Percentiles rank a stretch among this genome's conserved stretches.
These are phyloP conservation scores for Lactifluus piperatus DNA, from an alignment of 768 basidiomycete species.

Conservation along the genomic window DNA sequence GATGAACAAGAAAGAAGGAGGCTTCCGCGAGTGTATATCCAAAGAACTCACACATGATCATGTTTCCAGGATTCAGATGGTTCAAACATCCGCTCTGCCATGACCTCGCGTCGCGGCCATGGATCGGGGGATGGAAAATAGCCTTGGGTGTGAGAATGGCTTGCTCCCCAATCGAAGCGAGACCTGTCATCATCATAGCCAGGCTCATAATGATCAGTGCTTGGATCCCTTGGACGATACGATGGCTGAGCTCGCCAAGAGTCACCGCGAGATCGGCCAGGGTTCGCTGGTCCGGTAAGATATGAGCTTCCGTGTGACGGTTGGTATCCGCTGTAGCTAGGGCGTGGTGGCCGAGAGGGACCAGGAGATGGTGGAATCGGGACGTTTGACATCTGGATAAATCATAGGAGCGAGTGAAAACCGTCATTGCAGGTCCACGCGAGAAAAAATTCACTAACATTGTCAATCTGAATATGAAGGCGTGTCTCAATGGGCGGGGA, in stretches of 20 bases:
- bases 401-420: slow-evolving; percentile 12
- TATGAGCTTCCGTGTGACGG: slow-evolving; percentile 33
- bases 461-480: neutral
- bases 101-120: slow-evolving; percentile 28
- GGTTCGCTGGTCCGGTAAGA: slow-evolving; percentile 33
- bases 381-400: slow-evolving; percentile 17
- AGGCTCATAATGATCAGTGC: slow-evolving; percentile 11
- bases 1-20: slow-evolving; percentile 6
- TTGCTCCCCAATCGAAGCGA: slow-evolving; percentile 4
- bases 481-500: neutral
- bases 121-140: slow-evolving; percentile 23
- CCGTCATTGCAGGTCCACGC: neutral
- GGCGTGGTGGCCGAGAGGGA: slow-evolving; percentile 35
- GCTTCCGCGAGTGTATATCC: neutral
- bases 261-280: slow-evolving; percentile 29
- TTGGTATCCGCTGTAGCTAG: slow-evolving; percentile 44
- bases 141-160: slow-evolving; percentile 20
- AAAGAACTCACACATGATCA: slow-evolving; percentile 9
- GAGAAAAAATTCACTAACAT: neutral
- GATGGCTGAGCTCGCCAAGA: slow-evolving; percentile 39
- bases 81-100: slow-evolving; percentile 55
- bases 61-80: slow-evolving; percentile 55
- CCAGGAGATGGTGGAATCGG: slow-evolving; percentile 45
- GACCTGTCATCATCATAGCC: slow-evolving; percentile 5
- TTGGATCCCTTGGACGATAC: slow-evolving; percentile 28